phyloP scores from a whole-genome alignment of 2,329 filamentous ascomycete genomes.

The Exserohilum turcica region DNA sequence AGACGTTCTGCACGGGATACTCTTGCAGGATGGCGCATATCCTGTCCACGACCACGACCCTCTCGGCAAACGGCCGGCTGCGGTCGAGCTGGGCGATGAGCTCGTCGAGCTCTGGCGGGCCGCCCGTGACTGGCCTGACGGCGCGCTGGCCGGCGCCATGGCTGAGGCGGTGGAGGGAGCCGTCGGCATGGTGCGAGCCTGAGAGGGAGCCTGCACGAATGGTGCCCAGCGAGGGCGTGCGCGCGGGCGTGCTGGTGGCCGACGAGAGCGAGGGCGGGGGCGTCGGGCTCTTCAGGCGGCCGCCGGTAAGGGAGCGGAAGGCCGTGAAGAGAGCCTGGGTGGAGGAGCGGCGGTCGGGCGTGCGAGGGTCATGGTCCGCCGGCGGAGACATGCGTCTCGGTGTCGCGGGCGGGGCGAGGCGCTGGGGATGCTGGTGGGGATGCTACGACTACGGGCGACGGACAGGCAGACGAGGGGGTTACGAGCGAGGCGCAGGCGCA shows the following conservation, averaged over 20 bases:
- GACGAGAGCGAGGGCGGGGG: constrained; percentile 40
- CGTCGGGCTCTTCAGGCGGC: constrained; percentile 42
- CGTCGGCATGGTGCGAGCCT: constrained; percentile 34
- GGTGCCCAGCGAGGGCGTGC: constrained; percentile 35
- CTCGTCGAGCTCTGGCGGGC: constrained; percentile 43
- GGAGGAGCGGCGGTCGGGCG: constrained; percentile 47
- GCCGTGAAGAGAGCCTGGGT: constrained; percentile 46
- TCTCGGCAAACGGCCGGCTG: constrained; percentile 31
- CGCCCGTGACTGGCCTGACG: constrained; percentile 37
- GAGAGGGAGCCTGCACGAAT: constrained; percentile 27
- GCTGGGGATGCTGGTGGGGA: too few relatives aligned
- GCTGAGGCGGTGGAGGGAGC: constrained; percentile 34
- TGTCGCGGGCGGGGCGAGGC: constrained; percentile 3
- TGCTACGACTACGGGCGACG: constrained; percentile 3
- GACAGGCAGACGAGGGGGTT: constrained; percentile 9
- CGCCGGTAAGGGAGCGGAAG: constrained; percentile 45
- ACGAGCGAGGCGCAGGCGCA: constrained; percentile 23
- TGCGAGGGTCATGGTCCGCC: constrained; percentile 42
- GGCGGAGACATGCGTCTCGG: constrained; percentile 47
- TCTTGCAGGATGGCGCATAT: constrained; percentile 43
- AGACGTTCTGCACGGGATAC: constrained; percentile 45
- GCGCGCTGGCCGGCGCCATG: constrained; percentile 27
- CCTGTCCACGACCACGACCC: constrained; percentile 39
- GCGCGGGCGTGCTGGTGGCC: constrained; percentile 37
- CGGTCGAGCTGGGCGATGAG: constrained; percentile 41